Conservation (phyloP, 1,284 basidiomycete species). For the Sparassis latifolia region DNA sequence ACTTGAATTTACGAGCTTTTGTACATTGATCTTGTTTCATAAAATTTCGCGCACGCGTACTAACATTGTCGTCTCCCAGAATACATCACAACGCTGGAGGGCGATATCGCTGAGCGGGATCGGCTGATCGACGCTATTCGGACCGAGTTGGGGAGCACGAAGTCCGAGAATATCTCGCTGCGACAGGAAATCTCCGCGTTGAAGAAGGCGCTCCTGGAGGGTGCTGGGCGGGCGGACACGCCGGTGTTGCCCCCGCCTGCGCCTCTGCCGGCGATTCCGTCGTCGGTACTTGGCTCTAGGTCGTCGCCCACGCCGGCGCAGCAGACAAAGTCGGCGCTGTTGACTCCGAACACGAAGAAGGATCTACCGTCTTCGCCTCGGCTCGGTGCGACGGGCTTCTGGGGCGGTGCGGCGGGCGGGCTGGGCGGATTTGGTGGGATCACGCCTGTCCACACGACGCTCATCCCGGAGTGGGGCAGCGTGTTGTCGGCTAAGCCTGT, state of each 20-base stretch:
- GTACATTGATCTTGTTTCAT: no score
- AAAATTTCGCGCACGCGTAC: no score
- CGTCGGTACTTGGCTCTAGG: constrained; percentile 18
- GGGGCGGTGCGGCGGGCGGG: constrained; percentile 57
- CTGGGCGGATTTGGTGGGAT: constrained; percentile 52
- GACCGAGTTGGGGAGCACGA: constrained; percentile 74
- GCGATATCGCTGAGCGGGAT: constrained; percentile 91
- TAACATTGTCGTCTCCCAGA: constrained; percentile 39
- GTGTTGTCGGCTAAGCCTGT: constrained; percentile 30
- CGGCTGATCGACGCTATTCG: constrained; percentile 84
- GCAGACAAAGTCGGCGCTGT: constrained; percentile 28
- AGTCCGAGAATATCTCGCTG: constrained; percentile 80
- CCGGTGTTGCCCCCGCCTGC: constrained; percentile 41
- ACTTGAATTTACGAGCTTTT: no score
- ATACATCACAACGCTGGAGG: constrained; percentile 90
- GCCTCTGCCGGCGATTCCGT: constrained; percentile 29
- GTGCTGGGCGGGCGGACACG: constrained; percentile 33
- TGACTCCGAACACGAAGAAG: constrained; percentile 77
- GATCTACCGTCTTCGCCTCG: constrained; percentile 68
- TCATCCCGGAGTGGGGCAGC: constrained; percentile 53
- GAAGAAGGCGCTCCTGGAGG: constrained; percentile 74
- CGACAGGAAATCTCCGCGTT: constrained; percentile 80
- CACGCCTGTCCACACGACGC: constrained; percentile 81
- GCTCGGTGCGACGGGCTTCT: constrained; percentile 51
- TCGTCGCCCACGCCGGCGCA: constrained; percentile 18